Percentiles rank a stretch among this genome's conserved stretches.
Evolutionary conservation across 805 yeast genomes (phyloP).

Genomic region (Wickerhamomyces canadensis): DNA sequence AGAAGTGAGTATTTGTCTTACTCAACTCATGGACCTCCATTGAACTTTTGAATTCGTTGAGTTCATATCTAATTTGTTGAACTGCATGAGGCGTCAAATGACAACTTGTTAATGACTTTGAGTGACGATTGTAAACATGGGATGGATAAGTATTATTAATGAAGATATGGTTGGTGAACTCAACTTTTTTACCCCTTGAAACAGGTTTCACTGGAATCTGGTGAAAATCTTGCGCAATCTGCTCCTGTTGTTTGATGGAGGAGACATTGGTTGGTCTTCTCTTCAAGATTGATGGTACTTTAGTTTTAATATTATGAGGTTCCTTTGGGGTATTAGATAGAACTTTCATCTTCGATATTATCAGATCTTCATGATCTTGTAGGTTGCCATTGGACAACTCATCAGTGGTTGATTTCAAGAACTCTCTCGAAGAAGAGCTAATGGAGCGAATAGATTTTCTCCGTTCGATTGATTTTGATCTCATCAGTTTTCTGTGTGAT

Average conservation of each 20-base stretch:
- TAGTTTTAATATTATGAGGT: neutral
- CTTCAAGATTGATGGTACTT: conserved; percentile 3
- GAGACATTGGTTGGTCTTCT: neutral
- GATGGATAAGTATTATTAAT: conserved; percentile 51
- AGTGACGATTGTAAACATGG: conserved; percentile 47
- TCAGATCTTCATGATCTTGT: no score
- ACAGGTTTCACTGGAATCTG: no score
- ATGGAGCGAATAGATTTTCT: conserved; percentile 28
- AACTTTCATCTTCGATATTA: conserved; percentile 1
- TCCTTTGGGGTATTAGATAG: conserved; percentile 11
- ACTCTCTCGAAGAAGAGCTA: conserved; percentile 20
- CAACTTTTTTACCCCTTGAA: conserved; percentile 28
- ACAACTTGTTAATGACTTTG: conserved; percentile 35
- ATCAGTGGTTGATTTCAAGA: conserved; percentile 8
- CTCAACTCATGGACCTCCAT: conserved; percentile 68
- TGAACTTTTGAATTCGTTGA: conserved; percentile 59
- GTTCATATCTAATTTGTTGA: conserved; percentile 53
- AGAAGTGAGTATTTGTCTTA: conserved; percentile 59
- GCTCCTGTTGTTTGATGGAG: no score
- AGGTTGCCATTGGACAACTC: conserved; percentile 4
- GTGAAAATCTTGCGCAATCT: no score
- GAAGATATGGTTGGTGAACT: conserved; percentile 41
- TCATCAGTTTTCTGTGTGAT: conserved; percentile 24
- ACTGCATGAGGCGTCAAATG: conserved; percentile 45
- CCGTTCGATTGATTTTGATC: conserved; percentile 31